Percentiles rank a stretch among this genome's conserved stretches.
Conservation (phyloP, 208 protist genomes). For the Trypanosoma mega region DNA sequence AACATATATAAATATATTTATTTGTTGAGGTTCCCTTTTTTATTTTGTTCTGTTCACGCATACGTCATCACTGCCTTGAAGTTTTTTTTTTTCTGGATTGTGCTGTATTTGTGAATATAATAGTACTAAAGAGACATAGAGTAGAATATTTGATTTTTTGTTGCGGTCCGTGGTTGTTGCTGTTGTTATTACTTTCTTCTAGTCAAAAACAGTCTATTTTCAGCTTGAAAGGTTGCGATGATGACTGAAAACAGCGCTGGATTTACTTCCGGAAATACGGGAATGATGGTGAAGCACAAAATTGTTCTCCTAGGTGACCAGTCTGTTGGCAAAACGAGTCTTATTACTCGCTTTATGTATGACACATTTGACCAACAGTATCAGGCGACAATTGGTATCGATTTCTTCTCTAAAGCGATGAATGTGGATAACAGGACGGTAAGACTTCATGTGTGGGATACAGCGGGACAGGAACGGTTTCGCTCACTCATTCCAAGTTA, state of each 20-base stretch:
- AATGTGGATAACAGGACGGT: conserved; percentile 79
- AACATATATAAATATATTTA: no score
- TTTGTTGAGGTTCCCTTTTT: no score
- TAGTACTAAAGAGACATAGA: no score
- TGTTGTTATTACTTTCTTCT: no score
- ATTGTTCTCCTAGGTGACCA: conserved; percentile 97
- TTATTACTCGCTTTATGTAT: conserved; percentile 98
- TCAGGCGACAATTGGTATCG: conserved; percentile 98
- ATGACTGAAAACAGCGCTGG: background rate
- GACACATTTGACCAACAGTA: conserved; percentile 95
- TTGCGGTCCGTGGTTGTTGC: no score
- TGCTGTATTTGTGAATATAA: no score
- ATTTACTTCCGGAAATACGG: no score
- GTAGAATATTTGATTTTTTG: no score
- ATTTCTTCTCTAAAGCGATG: conserved; percentile 98
- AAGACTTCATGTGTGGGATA: conserved; percentile 94
- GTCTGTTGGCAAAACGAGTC: conserved; percentile 97
- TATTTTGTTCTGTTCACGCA: no score
- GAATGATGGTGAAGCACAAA: conserved; percentile 93
- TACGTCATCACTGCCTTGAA: no score
- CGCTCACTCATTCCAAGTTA: conserved; percentile 94
- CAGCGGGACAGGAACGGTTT: conserved; percentile 93
- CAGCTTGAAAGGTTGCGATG: background rate
- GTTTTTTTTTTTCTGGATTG: no score
- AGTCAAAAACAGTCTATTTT: background rate